Evolutionary conservation across 768 basidiomycete species (phyloP), one percentile per base, ranked within the genome.

Genomic region (Leccinum truebloodii): DNA sequence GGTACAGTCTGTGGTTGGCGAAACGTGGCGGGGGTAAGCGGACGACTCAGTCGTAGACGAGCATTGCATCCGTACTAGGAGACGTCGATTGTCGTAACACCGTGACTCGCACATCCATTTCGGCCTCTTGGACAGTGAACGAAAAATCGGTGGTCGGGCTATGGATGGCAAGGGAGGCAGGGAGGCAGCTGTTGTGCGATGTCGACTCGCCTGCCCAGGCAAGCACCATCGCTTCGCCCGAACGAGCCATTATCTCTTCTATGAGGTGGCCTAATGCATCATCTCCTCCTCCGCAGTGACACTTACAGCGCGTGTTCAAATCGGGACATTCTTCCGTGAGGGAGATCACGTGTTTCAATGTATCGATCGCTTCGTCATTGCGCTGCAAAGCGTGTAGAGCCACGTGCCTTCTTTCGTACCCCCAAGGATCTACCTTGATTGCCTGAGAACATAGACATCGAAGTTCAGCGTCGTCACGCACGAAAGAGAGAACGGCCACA

Each of bases 111-210:
- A 10, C 8, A 0, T 55, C 28, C 49, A 62, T 52, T 9, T 60
- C 59, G 1, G 55, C 35, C 28, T 52, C 46, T n/a, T 28, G 24
- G 6, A 39, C 20, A 7, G n/a, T 2, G n/a, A 18, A 7, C 3
- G 20, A 37, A 22, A 20, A 4, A n/a, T 6, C 2, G 1, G 55
- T 37, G 0, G 12, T 10, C 12, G 18, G 35, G 1, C 12, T n/a
- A 13, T 65, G 65, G 6, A 57, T 52, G 1, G 26, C 35, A 16
- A 65, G 46, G 10, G 57, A 35, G 13, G 20, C 39, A 0, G 64
- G 63, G 26, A 65, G 59, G 20, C 64, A 65, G 14, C 63, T 66
- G 8, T 66, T 66, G n/a, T 66, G 66, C 18, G 34, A 6, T 0
- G 65, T 63, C 2, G 64, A 34, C n/a, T 51, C 32, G 16, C 64